A percentile compares a stretch with the other conserved stretches of the same genome.
These are phyloP conservation scores for Termitomyces sp. DNA, from an alignment of 768 basidiomycete genomes.

Conservation along the genomic window DNA sequence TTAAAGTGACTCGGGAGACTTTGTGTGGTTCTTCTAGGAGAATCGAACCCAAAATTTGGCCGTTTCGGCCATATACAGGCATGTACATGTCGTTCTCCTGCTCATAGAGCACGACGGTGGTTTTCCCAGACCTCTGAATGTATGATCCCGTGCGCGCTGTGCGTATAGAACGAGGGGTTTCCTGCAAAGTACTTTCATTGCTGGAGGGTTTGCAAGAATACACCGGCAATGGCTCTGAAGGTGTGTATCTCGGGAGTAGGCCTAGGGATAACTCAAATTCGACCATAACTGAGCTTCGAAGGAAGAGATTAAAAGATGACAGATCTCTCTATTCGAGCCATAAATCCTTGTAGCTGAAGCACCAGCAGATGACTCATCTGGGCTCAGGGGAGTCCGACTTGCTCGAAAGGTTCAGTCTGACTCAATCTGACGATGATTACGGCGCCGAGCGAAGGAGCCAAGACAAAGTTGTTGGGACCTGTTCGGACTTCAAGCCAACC, in stretches of 20 bases:
- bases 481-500: too few species aligned
- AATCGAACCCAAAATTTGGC: conserved; percentile 39
- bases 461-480: too few species aligned
- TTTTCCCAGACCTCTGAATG: conserved; percentile 33
- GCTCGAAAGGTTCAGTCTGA: too few species aligned
- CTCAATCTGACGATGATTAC: too few species aligned
- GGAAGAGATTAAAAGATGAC: not conserved
- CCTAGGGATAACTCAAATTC: not conserved
- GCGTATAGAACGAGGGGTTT: conserved; percentile 32
- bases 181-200: conserved; percentile 52
- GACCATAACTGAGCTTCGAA: not conserved
- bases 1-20: conserved; percentile 38
- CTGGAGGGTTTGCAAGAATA: conserved; percentile 54
- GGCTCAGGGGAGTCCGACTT: not conserved
- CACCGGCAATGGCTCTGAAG: conserved; percentile 48
- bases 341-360: too few species aligned
- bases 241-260: conserved; percentile 52
- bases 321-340: too few species aligned
- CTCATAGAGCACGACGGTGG: conserved; percentile 41
- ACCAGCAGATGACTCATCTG: conserved; percentile 1
- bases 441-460: too few species aligned
- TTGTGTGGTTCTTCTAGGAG: conserved; percentile 34
- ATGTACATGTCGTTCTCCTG: conserved; percentile 36
- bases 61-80: conserved; percentile 45
- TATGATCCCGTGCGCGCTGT: conserved; percentile 34